phyloP scores from a whole-genome alignment of 164 flowering plant genomes.

The Echeveria elegans region DNA sequence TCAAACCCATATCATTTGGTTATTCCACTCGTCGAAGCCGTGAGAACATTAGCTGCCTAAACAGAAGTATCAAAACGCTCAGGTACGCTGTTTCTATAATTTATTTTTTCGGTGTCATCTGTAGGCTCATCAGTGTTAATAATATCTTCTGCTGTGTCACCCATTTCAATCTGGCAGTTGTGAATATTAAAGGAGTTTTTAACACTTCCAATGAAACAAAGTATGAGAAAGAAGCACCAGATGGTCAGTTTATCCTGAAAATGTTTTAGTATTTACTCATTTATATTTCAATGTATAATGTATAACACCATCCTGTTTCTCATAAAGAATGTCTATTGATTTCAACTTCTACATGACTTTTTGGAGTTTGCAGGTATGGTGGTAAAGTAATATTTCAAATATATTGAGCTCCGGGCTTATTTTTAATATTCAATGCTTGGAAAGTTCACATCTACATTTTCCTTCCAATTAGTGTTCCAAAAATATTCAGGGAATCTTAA shows the following conservation, averaged over 20 bases:
- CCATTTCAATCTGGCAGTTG: too few relatives aligned
- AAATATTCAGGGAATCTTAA: neutral
- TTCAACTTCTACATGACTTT: constrained; percentile 96
- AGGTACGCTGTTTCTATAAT: too few relatives aligned
- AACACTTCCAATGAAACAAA: too few relatives aligned
- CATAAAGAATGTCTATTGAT: constrained; percentile 76
- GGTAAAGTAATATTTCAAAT: constrained; percentile 50
- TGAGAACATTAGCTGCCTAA: too few relatives aligned
- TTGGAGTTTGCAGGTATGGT: too few relatives aligned
- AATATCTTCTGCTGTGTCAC: too few relatives aligned
- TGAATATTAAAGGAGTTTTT: constrained; percentile 94
- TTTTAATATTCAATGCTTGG: neutral
- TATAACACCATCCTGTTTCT: neutral
- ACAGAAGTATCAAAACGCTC: too few relatives aligned
- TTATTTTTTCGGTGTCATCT: too few relatives aligned
- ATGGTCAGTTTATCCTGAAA: constrained; percentile 36
- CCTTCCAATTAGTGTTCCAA: too few relatives aligned
- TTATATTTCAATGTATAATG: neutral
- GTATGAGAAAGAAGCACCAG: constrained; percentile 93
- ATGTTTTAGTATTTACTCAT: constrained; percentile 8
- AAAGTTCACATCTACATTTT: neutral
- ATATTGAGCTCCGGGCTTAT: neutral
- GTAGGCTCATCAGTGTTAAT: neutral
- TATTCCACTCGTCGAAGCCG: too few relatives aligned
- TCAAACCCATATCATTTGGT: too few relatives aligned